Evolutionary conservation across 1,139 yeast genomes (phyloP).

Genomic region (Hemisphaericaspora subhashii): DNA sequence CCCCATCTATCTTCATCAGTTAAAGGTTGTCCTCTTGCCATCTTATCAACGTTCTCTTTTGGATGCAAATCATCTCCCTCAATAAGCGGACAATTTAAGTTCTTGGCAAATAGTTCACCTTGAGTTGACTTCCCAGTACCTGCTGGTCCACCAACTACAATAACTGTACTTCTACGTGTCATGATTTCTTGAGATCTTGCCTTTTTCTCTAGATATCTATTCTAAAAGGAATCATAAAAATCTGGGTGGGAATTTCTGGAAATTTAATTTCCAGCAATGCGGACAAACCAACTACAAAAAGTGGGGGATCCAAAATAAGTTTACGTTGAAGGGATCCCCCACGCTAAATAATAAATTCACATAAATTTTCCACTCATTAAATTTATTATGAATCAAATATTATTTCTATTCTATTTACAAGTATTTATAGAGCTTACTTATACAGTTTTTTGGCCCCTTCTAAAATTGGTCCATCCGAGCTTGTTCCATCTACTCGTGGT

Average conservation of each 20-base stretch:
- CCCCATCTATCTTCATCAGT: conserved; percentile 90
- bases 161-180: conserved; percentile 21
- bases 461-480: neutral
- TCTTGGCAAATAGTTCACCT: conserved; percentile 52
- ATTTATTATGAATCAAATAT: too few species aligned
- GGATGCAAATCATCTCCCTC: conserved; percentile 91
- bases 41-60: conserved; percentile 68
- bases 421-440: too few species aligned
- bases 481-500: conserved; percentile 32
- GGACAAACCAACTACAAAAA: too few species aligned
- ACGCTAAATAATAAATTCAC: too few species aligned
- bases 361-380: too few species aligned
- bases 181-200: neutral
- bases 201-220: too few species aligned
- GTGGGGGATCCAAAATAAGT: too few species aligned
- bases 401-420: too few species aligned
- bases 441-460: neutral
- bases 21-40: conserved; percentile 78
- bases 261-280: too few species aligned
- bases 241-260: too few species aligned
- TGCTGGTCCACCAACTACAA: conserved; percentile 82
- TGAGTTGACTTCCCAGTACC: conserved; percentile 91
- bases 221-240: too few species aligned
- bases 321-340: too few species aligned
- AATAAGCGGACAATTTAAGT: conserved; percentile 53